Conservation (phyloP, 1,284 basidiomycete genomes). For the Agroathelia rolfsii region DNA sequence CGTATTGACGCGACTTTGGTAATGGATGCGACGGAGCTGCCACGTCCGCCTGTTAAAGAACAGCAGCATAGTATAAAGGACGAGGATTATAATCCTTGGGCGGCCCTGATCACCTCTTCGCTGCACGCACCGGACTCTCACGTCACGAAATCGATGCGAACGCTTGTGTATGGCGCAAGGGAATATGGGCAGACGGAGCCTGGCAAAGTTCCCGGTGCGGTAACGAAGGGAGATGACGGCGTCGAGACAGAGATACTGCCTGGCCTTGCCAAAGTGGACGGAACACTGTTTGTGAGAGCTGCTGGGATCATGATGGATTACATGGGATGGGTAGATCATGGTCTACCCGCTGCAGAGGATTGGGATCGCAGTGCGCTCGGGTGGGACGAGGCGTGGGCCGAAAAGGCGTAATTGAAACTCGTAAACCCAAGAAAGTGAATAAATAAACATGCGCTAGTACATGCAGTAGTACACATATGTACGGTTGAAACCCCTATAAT, state of each 20-base stretch:
- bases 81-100: conserved; percentile 48
- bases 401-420: no score
- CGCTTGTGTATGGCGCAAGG: conserved; percentile 41
- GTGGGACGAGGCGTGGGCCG: conserved; percentile 67
- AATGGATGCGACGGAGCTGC: conserved; percentile 42
- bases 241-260: conserved; percentile 28
- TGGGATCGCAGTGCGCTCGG: conserved; percentile 61
- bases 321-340: conserved; percentile 53
- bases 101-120: conserved; percentile 38
- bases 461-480: no score
- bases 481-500: no score
- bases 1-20: conserved; percentile 42
- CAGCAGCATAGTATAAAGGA: conserved; percentile 6
- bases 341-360: conserved; percentile 32
- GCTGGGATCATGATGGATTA: conserved; percentile 53
- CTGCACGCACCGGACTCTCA: conserved; percentile 54
- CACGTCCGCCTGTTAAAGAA: conserved; percentile 31
- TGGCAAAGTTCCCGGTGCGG: conserved; percentile 37
- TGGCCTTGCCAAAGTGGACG: conserved; percentile 43
- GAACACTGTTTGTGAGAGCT: conserved; percentile 51
- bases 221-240: conserved; percentile 18
- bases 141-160: conserved; percentile 48
- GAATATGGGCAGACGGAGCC: conserved; percentile 35
- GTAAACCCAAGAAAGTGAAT: no score
- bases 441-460: no score